Conservation (phyloP, 345 rosid species). For the Fremontodendron californicum region DNA sequence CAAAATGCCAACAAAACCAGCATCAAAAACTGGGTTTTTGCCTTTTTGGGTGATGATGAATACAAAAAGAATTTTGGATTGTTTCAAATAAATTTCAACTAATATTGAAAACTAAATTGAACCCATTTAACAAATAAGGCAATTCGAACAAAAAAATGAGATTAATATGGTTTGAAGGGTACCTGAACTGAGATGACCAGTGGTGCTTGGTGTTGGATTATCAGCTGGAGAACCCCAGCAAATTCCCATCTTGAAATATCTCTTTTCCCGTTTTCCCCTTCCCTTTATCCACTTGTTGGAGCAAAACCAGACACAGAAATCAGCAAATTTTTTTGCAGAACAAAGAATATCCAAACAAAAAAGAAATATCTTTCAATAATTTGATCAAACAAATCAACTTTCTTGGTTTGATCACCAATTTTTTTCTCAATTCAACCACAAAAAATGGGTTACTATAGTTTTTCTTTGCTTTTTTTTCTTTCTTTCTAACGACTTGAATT, state of each 20-base stretch:
- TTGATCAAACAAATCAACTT: neutral
- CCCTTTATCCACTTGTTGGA: neutral
- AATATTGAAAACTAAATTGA: conserved; percentile 12
- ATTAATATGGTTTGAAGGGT: neutral
- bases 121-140: conserved; percentile 25
- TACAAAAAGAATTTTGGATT: conserved; percentile 1
- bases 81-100: conserved; percentile 1
- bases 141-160: neutral
- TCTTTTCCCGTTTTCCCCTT: neutral
- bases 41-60: conserved; percentile 10
- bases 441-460: neutral
- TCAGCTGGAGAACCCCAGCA: no score
- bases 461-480: no score
- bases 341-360: neutral
- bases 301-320: neutral
- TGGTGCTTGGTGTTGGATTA: no score
- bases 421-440: neutral
- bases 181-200: conserved; percentile 57
- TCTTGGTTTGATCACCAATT: neutral
- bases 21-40: conserved; percentile 6
- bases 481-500: neutral
- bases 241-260: conserved; percentile 27
- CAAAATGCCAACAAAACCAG: neutral
- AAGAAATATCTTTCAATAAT: neutral
- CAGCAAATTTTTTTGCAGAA: neutral